Evolutionary conservation across 257 asterid species (phyloP).

Genomic region (Solanum lignicaule): DNA sequence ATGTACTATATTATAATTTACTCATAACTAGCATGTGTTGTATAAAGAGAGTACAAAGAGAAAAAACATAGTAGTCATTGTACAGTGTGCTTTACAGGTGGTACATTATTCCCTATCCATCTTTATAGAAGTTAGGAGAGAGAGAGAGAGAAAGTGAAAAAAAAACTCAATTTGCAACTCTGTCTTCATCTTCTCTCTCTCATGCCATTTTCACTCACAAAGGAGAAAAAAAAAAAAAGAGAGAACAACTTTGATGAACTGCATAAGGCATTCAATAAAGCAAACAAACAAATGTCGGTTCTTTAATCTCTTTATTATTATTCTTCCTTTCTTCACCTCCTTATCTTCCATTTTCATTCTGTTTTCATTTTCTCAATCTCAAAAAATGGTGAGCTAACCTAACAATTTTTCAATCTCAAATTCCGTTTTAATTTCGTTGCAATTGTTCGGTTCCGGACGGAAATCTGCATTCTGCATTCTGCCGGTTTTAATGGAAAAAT

Average conservation of each 20-base stretch:
- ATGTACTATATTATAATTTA: background rate
- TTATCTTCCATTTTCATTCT: background rate
- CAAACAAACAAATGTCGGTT: slow-evolving; percentile 41
- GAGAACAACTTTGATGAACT: slow-evolving; percentile 19
- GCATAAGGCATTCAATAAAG: slow-evolving; percentile 14
- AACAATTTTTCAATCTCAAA: background rate
- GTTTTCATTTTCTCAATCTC: background rate
- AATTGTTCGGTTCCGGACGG: background rate
- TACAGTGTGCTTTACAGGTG: background rate
- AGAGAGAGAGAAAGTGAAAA: slow-evolving; percentile 15
- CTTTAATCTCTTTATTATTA: slow-evolving; percentile 20
- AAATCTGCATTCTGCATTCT: background rate
- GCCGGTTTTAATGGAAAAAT: background rate
- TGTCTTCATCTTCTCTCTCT: slow-evolving; percentile 21
- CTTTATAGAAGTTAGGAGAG: background rate
- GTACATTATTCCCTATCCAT: background rate
- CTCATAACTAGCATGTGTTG: background rate
- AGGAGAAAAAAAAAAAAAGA: background rate
- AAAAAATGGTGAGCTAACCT: background rate
- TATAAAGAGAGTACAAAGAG: background rate
- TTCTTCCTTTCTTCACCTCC: slow-evolving; percentile 1
- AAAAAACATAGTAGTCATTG: background rate
- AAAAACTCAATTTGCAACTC: background rate
- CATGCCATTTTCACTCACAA: slow-evolving; percentile 30
- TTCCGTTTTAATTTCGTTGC: background rate